A percentile compares a stretch with the other conserved stretches of the same genome.
phyloP scores from a whole-genome alignment of 2,329 filamentous ascomycete genomes.

The Trichophyton simii region DNA sequence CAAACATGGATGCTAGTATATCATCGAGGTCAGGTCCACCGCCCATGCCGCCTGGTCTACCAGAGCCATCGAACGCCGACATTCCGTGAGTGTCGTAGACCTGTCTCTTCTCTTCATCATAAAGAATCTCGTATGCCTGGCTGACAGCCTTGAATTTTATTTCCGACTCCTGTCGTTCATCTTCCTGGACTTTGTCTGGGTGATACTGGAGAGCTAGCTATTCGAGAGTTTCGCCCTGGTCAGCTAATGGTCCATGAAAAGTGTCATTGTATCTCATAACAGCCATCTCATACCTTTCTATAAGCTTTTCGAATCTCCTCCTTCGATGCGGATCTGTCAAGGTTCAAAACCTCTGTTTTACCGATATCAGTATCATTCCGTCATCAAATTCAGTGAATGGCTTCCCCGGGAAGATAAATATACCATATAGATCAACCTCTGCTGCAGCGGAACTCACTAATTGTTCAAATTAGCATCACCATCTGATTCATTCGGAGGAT shows the following conservation, averaged over 20 bases:
- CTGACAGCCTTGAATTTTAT: conserved; percentile 84
- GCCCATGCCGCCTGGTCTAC: conserved; percentile 48
- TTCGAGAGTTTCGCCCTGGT: background rate
- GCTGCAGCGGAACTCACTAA: conserved; percentile 26
- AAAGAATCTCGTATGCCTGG: conserved; percentile 94
- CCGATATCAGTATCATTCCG: background rate
- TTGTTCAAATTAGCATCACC: background rate
- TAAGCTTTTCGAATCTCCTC: conserved; percentile 91
- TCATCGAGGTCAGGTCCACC: conserved; percentile 69
- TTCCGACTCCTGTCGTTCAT: conserved; percentile 63
- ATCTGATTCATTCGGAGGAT: background rate
- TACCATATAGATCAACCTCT: conserved; percentile 52
- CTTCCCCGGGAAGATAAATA: conserved; percentile 2
- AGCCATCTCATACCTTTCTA: conserved; percentile 56
- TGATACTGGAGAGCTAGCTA: conserved; percentile 79
- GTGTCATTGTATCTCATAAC: no score
- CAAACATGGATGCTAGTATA: conserved; percentile 85
- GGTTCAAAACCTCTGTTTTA: conserved; percentile 62
- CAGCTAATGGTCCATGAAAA: background rate
- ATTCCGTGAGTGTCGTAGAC: conserved; percentile 92
- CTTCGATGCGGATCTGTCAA: conserved; percentile 58
- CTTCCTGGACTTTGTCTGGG: conserved; percentile 87
- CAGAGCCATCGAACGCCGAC: conserved; percentile 77
- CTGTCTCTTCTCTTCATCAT: conserved; percentile 84
- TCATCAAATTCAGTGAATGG: background rate